Conservation (phyloP, 2,329 filamentous ascomycete species). For the Dothideomycetes sp. region DNA sequence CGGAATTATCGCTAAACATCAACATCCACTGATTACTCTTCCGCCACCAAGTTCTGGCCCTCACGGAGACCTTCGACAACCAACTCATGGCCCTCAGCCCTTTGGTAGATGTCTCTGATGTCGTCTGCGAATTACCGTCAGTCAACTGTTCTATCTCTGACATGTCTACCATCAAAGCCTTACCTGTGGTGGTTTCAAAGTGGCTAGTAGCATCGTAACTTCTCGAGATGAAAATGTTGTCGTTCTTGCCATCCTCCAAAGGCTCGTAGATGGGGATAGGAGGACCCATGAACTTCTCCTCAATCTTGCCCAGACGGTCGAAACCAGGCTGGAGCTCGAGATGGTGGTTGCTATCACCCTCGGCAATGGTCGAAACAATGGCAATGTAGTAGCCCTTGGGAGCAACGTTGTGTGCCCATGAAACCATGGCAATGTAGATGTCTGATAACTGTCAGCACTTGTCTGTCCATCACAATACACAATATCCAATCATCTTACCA, state of each 20-base stretch:
- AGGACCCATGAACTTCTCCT: conserved; percentile 93
- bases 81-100: conserved; percentile 74
- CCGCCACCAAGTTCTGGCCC: conserved; percentile 60
- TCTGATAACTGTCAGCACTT: conserved; percentile 43
- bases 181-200: conserved; percentile 79
- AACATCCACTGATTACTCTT: conserved; percentile 36
- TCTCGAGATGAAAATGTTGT: conserved; percentile 96
- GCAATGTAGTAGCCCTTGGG: conserved; percentile 99
- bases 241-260: conserved; percentile 66
- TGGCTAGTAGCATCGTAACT: conserved; percentile 97
- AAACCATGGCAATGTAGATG: conserved; percentile 94
- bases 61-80: conserved; percentile 82
- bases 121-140: conserved; percentile 52
- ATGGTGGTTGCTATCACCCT: conserved; percentile 86
- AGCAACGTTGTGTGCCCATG: conserved; percentile 93
- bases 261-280: conserved; percentile 94
- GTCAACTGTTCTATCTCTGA: neutral
- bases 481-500: conserved; percentile 59
- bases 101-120: conserved; percentile 84
- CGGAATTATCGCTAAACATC: neutral
- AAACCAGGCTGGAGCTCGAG: conserved; percentile 87
- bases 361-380: conserved; percentile 95
- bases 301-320: conserved; percentile 82
- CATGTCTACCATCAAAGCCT: conserved; percentile 15
- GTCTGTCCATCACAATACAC: neutral